phyloP scores from a whole-genome alignment of 1,139 yeast genomes.

The Candida albicans region DNA sequence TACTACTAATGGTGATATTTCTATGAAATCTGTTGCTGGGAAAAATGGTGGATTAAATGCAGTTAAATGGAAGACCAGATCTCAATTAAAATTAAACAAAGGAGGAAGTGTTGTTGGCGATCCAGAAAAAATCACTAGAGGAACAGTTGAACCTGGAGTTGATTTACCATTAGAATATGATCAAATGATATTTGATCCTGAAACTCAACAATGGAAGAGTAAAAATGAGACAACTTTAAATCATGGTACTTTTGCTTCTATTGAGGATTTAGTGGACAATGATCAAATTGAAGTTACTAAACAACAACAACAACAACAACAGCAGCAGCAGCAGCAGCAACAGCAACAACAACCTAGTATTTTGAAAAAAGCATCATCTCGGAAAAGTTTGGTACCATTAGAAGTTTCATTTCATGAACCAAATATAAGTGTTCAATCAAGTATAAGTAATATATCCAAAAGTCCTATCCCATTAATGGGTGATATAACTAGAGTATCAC shows the following conservation, averaged over 20 bases:
- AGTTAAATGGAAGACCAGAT: slow-evolving; percentile 41
- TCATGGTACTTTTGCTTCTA: slow-evolving; percentile 37
- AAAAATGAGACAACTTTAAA: slow-evolving; percentile 21
- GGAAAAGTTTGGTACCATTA: slow-evolving; percentile 11
- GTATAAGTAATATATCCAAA: background rate
- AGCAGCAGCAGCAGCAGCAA: too few relatives aligned
- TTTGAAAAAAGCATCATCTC: slow-evolving; percentile 15
- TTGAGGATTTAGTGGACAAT: slow-evolving; percentile 39
- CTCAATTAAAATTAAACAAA: slow-evolving; percentile 28
- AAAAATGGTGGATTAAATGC: background rate
- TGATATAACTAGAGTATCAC: slow-evolving; percentile 45
- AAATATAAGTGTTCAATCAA: slow-evolving; percentile 2
- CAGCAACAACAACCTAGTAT: slow-evolving; percentile 13
- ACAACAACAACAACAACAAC: slow-evolving; percentile 6
- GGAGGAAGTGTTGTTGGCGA: background rate
- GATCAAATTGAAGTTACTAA: background rate
- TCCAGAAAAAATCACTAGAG: slow-evolving; percentile 19
- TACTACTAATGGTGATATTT: background rate
- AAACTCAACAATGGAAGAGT: slow-evolving; percentile 38
- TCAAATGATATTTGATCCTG: slow-evolving; percentile 41
- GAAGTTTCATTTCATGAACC: slow-evolving; percentile 47
- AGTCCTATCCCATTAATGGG: slow-evolving; percentile 11
- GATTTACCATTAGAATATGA: slow-evolving; percentile 40
- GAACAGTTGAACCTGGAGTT: slow-evolving; percentile 35
- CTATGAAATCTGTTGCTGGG: slow-evolving; percentile 1